Evolutionary conservation across 176 grass and related monocot species (phyloP), one percentile per base, ranked within the genome.

Genomic region (Ananas comosus): DNA sequence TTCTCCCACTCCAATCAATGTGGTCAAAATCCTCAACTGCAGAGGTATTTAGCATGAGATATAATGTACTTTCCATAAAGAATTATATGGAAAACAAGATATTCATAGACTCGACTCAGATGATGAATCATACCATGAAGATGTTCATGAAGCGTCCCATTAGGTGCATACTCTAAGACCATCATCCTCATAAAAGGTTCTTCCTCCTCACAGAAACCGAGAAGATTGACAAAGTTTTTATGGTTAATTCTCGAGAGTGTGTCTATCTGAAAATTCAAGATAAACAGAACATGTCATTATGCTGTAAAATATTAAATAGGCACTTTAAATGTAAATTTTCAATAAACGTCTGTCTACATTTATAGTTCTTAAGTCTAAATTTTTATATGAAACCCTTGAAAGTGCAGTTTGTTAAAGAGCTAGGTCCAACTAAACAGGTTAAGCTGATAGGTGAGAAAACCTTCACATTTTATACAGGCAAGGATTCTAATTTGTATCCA

Each of bases 151-250:
- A 99, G 74, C 53, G 95, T 91, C 57, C 95, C 89, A 79, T 99
- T 99, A 12, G 75, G 71, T 23, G 85, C 85, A 50, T 99, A 99
- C 65, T 99, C 95, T 73, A 94, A 78, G 47, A 99, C 95, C 95
- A 99, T 99, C 95, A 99, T 99, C 78, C 95, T 87, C 90, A 86
- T 99, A 82, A 94, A 99, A 75, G 95, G 95, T 16, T 88, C 70
- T 67, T 99, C 85, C 77, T 99, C 94, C 78, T 91, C 82, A 59
- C 90, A 94, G 75, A 91, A 99, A 53, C 90, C 94, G 70, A 99
- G 84, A 17, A 99, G 78, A 80, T 85, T 99, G 63, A 99, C 81
- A 79, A 91, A 99, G 66, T 99, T 99, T 76, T 99, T 99, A 80
- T 99, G 90, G 83, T 99, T 99, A 75, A 99, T 84, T 47, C 82